Evolutionary conservation across 306 rosid genomes (phyloP).

Genomic region (Gillenia trifoliata): DNA sequence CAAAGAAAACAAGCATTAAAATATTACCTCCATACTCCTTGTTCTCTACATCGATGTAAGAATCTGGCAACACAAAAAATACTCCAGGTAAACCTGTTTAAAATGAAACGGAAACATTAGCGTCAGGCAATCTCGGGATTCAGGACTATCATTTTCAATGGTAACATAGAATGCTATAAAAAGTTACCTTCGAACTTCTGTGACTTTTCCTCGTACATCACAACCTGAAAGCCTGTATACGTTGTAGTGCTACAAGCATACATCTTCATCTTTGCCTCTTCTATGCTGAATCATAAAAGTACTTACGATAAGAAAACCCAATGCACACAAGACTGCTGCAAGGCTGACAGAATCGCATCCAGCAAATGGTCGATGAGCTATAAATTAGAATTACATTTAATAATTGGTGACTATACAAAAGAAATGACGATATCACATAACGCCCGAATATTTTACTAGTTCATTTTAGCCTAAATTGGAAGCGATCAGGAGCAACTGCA

Average conservation of each 20-base stretch:
- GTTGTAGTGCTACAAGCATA: slow-evolving; percentile 94
- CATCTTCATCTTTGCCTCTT: slow-evolving; percentile 70
- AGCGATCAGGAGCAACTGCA: no score
- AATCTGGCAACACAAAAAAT: slow-evolving; percentile 73
- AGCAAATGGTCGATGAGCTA: neutral
- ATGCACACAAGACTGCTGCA: neutral
- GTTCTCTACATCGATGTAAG: slow-evolving; percentile 67
- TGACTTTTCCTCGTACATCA: slow-evolving; percentile 78
- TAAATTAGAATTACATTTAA: neutral
- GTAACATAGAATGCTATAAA: neutral
- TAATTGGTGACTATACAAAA: no score
- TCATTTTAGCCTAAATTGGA: no score
- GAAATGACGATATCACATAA: no score
- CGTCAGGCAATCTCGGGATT: neutral
- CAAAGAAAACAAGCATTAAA: neutral
- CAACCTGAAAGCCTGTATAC: slow-evolving; percentile 76
- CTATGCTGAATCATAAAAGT: slow-evolving; percentile 46
- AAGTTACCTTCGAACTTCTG: slow-evolving; percentile 60
- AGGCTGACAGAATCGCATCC: neutral
- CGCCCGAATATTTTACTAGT: no score
- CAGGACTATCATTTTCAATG: slow-evolving; percentile 1
- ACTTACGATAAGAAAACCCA: neutral
- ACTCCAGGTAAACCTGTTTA: slow-evolving; percentile 66
- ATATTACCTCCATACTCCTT: slow-evolving; percentile 83
- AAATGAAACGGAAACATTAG: slow-evolving; percentile 6